Conservation (phyloP, 768 basidiomycete species). For the Hygrophorus russula region DNA sequence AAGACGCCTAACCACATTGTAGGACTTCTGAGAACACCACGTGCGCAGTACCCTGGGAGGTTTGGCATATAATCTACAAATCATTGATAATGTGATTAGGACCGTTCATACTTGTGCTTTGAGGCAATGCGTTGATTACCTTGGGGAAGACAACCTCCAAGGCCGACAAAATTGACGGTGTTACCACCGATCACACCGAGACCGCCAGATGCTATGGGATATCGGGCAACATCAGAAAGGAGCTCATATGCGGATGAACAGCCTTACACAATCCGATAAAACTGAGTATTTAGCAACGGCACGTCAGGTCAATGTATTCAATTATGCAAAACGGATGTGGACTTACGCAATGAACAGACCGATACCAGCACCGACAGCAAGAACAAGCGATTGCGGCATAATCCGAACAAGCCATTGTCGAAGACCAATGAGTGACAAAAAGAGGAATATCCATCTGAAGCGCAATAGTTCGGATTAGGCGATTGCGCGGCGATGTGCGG, state of each 20-base stretch:
- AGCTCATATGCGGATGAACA: background rate
- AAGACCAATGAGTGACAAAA: slow-evolving; percentile 70
- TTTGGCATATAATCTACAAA: slow-evolving; percentile 29
- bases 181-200: slow-evolving; percentile 70
- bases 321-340: slow-evolving; percentile 3
- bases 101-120: no score
- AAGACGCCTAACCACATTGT: slow-evolving; percentile 88
- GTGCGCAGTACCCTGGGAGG: slow-evolving; percentile 50
- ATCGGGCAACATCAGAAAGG: slow-evolving; percentile 3
- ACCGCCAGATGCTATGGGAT: slow-evolving; percentile 44
- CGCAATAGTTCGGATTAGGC: no score
- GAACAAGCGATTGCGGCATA: slow-evolving; percentile 79
- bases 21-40: slow-evolving; percentile 57
- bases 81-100: background rate
- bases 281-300: slow-evolving; percentile 20
- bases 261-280: slow-evolving; percentile 64
- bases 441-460: slow-evolving; percentile 70
- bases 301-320: background rate
- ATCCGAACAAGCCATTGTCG: slow-evolving; percentile 85
- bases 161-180: slow-evolving; percentile 54
- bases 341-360: slow-evolving; percentile 79
- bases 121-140: slow-evolving; percentile 15
- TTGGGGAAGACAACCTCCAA: slow-evolving; percentile 64
- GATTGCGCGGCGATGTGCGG: background rate
- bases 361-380: slow-evolving; percentile 80